Conservation (phyloP, 768 basidiomycete genomes). For the Podaxis carcinomalis region DNA sequence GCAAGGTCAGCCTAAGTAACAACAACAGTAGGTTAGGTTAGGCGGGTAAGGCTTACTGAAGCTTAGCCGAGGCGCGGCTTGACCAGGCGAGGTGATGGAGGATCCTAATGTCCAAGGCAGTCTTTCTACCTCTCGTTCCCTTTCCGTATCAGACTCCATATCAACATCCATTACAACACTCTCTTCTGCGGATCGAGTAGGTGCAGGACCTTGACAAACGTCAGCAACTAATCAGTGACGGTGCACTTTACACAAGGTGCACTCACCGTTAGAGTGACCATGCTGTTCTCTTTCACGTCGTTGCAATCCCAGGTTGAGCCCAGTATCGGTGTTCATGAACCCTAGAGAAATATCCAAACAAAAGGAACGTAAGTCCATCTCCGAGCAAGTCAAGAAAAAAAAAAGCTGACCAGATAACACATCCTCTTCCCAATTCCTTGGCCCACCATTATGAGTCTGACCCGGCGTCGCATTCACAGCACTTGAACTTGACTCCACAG, state of each 20-base stretch:
- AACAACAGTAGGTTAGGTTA: background rate
- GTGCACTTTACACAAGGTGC: background rate
- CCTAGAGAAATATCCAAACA: background rate
- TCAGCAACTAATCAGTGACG: background rate
- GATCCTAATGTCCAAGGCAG: slow-evolving; percentile 8
- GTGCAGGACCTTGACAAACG: background rate
- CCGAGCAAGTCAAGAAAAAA: background rate
- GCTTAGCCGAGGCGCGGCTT: background rate
- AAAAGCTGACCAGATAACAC: slow-evolving; percentile 7
- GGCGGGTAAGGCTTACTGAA: background rate
- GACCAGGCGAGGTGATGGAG: background rate
- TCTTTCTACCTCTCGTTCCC: slow-evolving; percentile 8
- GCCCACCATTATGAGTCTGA: background rate
- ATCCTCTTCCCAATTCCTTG: slow-evolving; percentile 8
- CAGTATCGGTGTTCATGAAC: background rate
- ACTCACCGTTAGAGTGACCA: background rate
- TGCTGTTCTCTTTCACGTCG: background rate
- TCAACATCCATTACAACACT: slow-evolving; percentile 1
- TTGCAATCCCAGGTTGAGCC: background rate
- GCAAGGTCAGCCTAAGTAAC: background rate
- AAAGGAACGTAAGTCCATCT: background rate
- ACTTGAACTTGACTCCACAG: too few species aligned
- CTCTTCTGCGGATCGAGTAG: background rate
- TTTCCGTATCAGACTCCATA: slow-evolving; percentile 11
- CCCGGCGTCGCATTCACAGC: background rate